Evolutionary conservation across 768 basidiomycete genomes (phyloP), one percentile per base, ranked within the genome.

Genomic region (Saitozyma sp.): DNA sequence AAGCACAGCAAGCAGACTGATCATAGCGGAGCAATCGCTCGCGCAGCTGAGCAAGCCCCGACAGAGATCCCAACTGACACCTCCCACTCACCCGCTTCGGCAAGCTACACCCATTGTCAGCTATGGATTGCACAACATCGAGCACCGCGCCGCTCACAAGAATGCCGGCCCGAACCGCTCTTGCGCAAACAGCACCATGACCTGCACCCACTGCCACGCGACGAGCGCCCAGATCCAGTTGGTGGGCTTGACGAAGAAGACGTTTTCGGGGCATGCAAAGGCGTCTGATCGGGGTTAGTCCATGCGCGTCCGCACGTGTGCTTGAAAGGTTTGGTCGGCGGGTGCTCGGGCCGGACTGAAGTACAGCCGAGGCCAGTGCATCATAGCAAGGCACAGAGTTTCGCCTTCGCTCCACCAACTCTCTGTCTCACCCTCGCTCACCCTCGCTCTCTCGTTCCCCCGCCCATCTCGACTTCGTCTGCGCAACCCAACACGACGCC

Each of bases 181-280:
- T 81, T 96, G 92, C 8, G 90, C 82, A 38, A 87, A 72, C 17
- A 93, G 74, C 1, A 91, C 65, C 1, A 78, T 63, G 2, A 86
- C 85, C 75, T 93, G 91, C 16, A 86, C 66, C 20, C 84, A 78
- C 14, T 91, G 85, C 72, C 89, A 84, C 5, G 80, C 68, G 2
- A 85, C 84, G 14, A 93, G 80, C 9, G 80, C 71, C 74, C 84
- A 87, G 9, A 86, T 82, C 89, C 89, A 91, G 45, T 79, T 89
- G 63, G 87, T 84, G 13, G 89, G 85, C 65, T 89, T 84, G 14
- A 91, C 83, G 62, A 94, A 91, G 60, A 94, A 83, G 7, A 94
- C 88, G 71, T 94, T 96, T 73, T 86, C 86, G 0, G 91, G 89
- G 73, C 90, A 94, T 0, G 83, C 84, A 73, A 93, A 81, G 67